Base-by-base conservation (phyloP, 2,329 filamentous ascomycete genomes). In the Monilinia laxa region DNA sequence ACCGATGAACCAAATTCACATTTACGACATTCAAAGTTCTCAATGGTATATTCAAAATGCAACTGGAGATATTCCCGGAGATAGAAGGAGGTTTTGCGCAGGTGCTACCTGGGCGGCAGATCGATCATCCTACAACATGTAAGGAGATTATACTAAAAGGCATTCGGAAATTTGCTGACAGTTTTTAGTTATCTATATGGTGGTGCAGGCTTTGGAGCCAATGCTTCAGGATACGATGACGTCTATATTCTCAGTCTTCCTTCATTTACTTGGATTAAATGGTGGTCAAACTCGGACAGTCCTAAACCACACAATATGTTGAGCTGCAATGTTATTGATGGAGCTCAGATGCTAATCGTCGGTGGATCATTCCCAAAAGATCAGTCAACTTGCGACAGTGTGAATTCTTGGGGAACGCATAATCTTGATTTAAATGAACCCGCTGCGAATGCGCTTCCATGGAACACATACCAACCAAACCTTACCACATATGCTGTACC, bases 121-220 rank as follows among this genome's bases (percentile, higher is more conserved):
- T 70, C 79, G 81, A 65, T 86, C 85, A 18, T 87, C 84, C 10
- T 88, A 88, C 72, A 89, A 89, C 70, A 85, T 89, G 84, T 88
- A 72, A 75, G 84, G 76, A 42, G 40, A 25, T 54, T 49, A 28
- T 54, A 16, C 10, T 28, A 28, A 42, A 31, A 31, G 25, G 49
- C 62, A 38, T 3, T 25, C n/a, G 52, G 47, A 57, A 14, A 49
- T 28, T 59, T 28, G 58, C 69, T 71, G 47, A 75, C 47, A 23
- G 16, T 45, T 59, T 59, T 28, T 47, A 87, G 85, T 47, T 88
- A 89, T 70, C 73, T 88, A 3, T 88, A 88, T 71, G 87, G 87
- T 54, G 87, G 87, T 20, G 79, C 80, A 31, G 81, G 81, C 10
- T 80, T 85, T 64, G 78, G 79, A 1, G 73, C 76, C 2, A 76